These are phyloP conservation scores for Botryosphaeria dothidea DNA, from an alignment of 2,329 filamentous ascomycete species.

Conservation along the genomic window DNA sequence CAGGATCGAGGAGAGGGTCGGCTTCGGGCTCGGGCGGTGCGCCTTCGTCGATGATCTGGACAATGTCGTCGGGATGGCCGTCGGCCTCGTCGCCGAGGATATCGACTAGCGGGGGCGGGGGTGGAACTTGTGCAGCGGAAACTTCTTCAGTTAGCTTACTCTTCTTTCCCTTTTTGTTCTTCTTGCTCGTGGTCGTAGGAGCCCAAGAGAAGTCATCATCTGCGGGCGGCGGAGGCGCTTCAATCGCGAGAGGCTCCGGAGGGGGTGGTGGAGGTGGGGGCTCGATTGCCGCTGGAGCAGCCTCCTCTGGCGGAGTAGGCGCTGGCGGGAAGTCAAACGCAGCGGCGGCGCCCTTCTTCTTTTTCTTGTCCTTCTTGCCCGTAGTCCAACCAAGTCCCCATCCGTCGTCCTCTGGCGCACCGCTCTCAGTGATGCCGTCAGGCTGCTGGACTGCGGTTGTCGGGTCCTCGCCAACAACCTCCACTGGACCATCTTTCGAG, in stretches of 20 bases:
- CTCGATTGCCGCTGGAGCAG: not conserved
- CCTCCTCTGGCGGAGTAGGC: constrained; percentile 16
- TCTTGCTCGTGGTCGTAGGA: constrained; percentile 1
- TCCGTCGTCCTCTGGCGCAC: not conserved
- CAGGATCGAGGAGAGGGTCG: constrained; percentile 19
- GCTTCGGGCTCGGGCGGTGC: constrained; percentile 12
- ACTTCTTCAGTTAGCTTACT: constrained; percentile 8
- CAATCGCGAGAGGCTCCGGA: constrained; percentile 15
- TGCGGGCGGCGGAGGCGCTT: constrained; percentile 3
- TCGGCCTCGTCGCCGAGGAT: not conserved
- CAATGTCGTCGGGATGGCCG: constrained; percentile 12
- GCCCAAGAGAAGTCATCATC: not conserved
- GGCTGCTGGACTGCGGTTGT: constrained; percentile 13
- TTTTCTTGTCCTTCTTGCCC: constrained; percentile 19
- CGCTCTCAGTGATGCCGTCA: constrained; percentile 14
- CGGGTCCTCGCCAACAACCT: constrained; percentile 16
- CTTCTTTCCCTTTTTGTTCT: constrained; percentile 17
- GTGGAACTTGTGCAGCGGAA: not conserved
- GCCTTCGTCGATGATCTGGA: constrained; percentile 13
- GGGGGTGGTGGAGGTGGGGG: not conserved
- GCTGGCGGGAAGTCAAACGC: constrained; percentile 10
- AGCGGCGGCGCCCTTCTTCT: constrained; percentile 16
- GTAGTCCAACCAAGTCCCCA: constrained; percentile 5
- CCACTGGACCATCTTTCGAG: constrained; percentile 4
- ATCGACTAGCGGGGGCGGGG: not conserved